These are phyloP conservation scores for Lactarius trivialis DNA, from an alignment of 768 basidiomycete genomes.

Conservation along the genomic window DNA sequence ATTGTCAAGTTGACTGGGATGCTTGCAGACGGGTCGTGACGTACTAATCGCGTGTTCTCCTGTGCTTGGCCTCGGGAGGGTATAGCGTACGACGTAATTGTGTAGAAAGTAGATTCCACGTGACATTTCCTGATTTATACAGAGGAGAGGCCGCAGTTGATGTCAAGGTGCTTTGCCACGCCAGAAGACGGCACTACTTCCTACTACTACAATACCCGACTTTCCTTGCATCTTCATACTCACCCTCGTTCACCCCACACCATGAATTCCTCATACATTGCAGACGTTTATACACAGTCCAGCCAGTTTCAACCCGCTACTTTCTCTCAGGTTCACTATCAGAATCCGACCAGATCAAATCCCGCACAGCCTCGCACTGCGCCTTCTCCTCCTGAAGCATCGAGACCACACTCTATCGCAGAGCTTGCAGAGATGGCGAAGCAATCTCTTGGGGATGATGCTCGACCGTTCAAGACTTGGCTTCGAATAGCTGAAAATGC, in stretches of 20 bases:
- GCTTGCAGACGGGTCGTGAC: constrained; percentile 11
- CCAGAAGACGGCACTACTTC: background rate
- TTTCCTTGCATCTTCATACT: background rate
- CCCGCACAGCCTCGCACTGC: constrained; percentile 8
- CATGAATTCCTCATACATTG: constrained; percentile 6
- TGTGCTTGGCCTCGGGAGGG: background rate
- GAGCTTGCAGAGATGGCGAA: constrained; percentile 61
- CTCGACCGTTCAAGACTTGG: constrained; percentile 57
- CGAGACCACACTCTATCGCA: constrained; percentile 47
- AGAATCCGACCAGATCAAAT: constrained; percentile 14
- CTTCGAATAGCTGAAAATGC: constrained; percentile 59
- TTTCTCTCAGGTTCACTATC: constrained; percentile 10
- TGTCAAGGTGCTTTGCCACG: background rate
- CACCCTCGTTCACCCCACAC: constrained; percentile 1
- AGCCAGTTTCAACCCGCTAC: constrained; percentile 15
- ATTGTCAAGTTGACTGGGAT: background rate
- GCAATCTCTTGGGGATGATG: constrained; percentile 49
- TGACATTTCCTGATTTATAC: constrained; percentile 11
- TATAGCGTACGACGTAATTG: constrained; percentile 12
- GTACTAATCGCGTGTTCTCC: constrained; percentile 9
- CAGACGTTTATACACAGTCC: constrained; percentile 6
- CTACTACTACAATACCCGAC: background rate
- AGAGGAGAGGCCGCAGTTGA: background rate
- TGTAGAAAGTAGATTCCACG: background rate
- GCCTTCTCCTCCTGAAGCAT: background rate